Percentiles rank a stretch among this genome's conserved stretches.
These are phyloP conservation scores for Aciculosporium take DNA, from an alignment of 2,329 filamentous ascomycete species.

Conservation along the genomic window DNA sequence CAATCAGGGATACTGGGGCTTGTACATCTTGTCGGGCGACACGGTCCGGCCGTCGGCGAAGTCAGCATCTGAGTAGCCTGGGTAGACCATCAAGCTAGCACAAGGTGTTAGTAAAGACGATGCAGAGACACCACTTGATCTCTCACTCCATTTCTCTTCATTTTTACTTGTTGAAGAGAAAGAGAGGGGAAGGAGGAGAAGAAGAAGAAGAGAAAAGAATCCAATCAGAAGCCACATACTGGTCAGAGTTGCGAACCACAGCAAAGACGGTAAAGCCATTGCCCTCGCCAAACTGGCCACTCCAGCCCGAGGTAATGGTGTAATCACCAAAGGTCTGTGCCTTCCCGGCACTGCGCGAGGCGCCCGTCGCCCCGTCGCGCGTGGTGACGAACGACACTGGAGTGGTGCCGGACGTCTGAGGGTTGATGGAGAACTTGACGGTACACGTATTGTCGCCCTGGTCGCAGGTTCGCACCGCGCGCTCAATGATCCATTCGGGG, in stretches of 20 bases:
- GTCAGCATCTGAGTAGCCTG: constrained; percentile 34
- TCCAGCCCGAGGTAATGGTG: constrained; percentile 40
- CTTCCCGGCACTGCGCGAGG: constrained; percentile 24
- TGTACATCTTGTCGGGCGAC: constrained; percentile 29
- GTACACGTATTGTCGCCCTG: constrained; percentile 24
- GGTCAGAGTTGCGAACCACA: constrained; percentile 28
- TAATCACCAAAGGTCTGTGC: constrained; percentile 32
- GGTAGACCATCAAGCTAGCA: constrained; percentile 30
- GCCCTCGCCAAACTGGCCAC: constrained; percentile 33
- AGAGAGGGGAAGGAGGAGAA: too few relatives aligned
- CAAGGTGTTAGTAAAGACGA: background rate
- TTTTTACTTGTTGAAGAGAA: too few relatives aligned
- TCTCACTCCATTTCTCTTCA: too few relatives aligned
- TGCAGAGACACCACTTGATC: too few relatives aligned
- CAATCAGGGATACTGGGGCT: constrained; percentile 8
- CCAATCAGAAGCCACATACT: background rate
- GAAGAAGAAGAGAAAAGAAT: background rate
- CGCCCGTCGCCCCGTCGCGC: constrained; percentile 5
- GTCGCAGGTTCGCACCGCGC: constrained; percentile 27
- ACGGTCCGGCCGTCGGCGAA: constrained; percentile 1
- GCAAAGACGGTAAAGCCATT: constrained; percentile 38
- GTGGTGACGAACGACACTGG: constrained; percentile 26
- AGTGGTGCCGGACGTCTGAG: constrained; percentile 11
- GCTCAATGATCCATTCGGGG: constrained; percentile 28
- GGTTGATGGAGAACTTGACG: constrained; percentile 29